Evolutionary conservation across 257 asterid species (phyloP).

Genomic region (Mitragyna speciosa): DNA sequence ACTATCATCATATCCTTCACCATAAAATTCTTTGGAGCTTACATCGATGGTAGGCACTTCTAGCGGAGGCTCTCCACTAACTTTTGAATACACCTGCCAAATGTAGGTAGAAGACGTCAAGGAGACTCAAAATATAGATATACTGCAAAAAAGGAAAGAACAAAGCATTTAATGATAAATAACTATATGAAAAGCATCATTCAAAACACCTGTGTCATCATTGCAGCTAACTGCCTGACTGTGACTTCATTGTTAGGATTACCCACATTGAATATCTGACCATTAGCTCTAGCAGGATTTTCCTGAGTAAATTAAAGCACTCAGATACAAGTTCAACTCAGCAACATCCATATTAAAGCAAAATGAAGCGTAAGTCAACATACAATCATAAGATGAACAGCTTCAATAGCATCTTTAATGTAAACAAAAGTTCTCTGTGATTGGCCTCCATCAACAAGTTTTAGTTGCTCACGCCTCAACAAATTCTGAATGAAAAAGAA

Average conservation of each 20-base stretch:
- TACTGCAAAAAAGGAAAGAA: background rate
- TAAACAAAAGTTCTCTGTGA: constrained; percentile 92
- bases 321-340: constrained; percentile 19
- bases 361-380: constrained; percentile 26
- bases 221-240: constrained; percentile 93
- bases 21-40: constrained; percentile 89
- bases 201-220: constrained; percentile 83
- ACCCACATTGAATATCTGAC: constrained; percentile 89
- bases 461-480: constrained; percentile 79
- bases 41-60: constrained; percentile 73
- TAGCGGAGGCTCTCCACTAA: constrained; percentile 70
- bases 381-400: constrained; percentile 89
- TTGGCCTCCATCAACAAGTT: constrained; percentile 94
- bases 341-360: background rate
- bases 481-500: constrained; percentile 54
- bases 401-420: constrained; percentile 93
- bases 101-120: constrained; percentile 10
- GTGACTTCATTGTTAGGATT: constrained; percentile 95
- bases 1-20: constrained; percentile 96
- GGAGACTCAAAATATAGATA: background rate
- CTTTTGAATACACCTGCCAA: constrained; percentile 72
- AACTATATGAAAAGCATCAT: background rate
- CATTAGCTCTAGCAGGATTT: constrained; percentile 91
- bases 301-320: constrained; percentile 48
- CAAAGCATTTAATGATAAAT: background rate